Evolutionary conservation across 345 rosid genomes (phyloP), one percentile per base, ranked within the genome.

Genomic region (Gossypioides kirkii): DNA sequence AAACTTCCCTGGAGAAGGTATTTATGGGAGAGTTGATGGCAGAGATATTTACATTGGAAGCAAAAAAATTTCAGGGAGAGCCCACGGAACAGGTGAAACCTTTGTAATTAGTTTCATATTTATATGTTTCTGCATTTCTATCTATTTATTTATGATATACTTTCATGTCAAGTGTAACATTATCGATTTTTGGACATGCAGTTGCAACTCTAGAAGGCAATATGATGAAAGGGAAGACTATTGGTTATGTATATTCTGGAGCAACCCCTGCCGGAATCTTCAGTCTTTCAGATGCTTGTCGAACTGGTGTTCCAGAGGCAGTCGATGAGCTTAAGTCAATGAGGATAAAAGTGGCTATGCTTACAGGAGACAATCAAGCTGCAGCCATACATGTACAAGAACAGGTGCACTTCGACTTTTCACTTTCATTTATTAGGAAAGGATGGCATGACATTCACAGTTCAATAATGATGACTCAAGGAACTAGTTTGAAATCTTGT

Each of bases 1-100:
- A 14, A 95, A 84, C 76, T 89, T 81, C 63, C 98, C 99, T 0
- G 99, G 99, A 49, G 94, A 95, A 86, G 99, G 98, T 10, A 83
- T 95, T 36, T 81, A 58, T 52, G 99, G 99, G 1, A 92, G 73
- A 72, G 87, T 92, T 76, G 96, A 85, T 75, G 94, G 91, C 5
- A 80, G 80, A 64, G 70, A 82, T 54, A 76, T 95, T 32, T 88
- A 80, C 73, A 89, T 95, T 25, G 99, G 98, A 6, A 92, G 85
- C 86, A 84, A 70, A 82, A 89, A 82, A 78, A 83, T 92, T 60
- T 89, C 87, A 50, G 67, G 53, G 1, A 88, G 90, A 86, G 90
- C 96, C 81, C 78, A 83, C 69, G 76, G 67, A 88, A 71, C 85
- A 74, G 92, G 97, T 94, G 55, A 78, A 58, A 58, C 2, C n/a